phyloP scores from a whole-genome alignment of 768 basidiomycete genomes.

The Termitomyces sp. region DNA sequence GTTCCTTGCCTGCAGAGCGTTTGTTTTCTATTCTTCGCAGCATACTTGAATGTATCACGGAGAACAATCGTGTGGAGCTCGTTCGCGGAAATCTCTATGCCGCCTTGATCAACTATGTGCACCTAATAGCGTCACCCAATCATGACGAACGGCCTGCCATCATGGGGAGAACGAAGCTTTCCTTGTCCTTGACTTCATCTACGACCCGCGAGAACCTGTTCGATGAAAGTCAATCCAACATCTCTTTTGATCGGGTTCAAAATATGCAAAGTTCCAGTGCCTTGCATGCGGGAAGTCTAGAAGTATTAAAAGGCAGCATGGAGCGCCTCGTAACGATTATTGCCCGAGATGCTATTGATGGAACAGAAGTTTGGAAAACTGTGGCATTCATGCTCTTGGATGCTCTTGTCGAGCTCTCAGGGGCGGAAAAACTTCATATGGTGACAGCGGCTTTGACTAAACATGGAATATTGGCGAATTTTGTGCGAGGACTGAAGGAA shows the following conservation, averaged over 20 bases:
- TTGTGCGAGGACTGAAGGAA: slow-evolving; percentile 82
- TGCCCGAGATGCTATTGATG: slow-evolving; percentile 90
- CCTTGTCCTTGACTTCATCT: slow-evolving; percentile 31
- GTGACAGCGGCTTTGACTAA: slow-evolving; percentile 54
- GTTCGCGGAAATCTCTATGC: slow-evolving; percentile 96
- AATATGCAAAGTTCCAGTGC: slow-evolving; percentile 19
- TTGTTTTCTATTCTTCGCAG: slow-evolving; percentile 68
- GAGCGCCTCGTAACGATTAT: slow-evolving; percentile 71
- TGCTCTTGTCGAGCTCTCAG: slow-evolving; percentile 68
- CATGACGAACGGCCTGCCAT: slow-evolving; percentile 6
- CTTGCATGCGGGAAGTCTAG: slow-evolving; percentile 58
- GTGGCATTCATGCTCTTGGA: slow-evolving; percentile 90
- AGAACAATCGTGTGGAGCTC: slow-evolving; percentile 74
- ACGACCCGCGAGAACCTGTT: slow-evolving; percentile 35
- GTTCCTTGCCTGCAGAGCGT: slow-evolving; percentile 75
- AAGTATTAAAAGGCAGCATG: slow-evolving; percentile 57
- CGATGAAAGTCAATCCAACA: slow-evolving; percentile 30
- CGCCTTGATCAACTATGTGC: slow-evolving; percentile 81
- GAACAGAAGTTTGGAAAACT: slow-evolving; percentile 95
- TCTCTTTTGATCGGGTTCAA: slow-evolving; percentile 18
- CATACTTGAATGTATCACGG: slow-evolving; percentile 68
- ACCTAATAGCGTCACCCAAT: slow-evolving; percentile 49
- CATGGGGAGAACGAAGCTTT: slow-evolving; percentile 5
- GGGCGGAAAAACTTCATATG: slow-evolving; percentile 59
- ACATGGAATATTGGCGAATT: slow-evolving; percentile 75